phyloP scores from a whole-genome alignment of 1,284 basidiomycete species.

The Termitomyces sp. region DNA sequence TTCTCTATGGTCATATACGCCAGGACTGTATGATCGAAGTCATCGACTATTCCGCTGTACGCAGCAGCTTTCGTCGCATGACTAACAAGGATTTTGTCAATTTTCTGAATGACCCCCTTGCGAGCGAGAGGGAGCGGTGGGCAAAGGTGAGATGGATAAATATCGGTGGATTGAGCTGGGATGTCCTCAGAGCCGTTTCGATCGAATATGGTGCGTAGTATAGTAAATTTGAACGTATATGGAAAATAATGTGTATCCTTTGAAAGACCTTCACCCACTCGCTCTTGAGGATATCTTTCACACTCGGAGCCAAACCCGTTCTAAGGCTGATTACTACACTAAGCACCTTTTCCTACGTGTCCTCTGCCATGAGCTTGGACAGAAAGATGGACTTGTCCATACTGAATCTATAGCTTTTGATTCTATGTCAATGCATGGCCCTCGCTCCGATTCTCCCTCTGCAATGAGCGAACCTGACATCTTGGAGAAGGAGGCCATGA shows the following conservation, averaged over 20 bases:
- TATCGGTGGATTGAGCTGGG: slow-evolving; percentile 66
- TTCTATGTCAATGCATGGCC: slow-evolving; percentile 25
- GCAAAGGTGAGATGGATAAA: slow-evolving; percentile 70
- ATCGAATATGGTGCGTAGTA: slow-evolving; percentile 49
- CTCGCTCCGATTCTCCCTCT: slow-evolving; percentile 39
- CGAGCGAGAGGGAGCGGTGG: slow-evolving; percentile 44
- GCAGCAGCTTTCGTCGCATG: slow-evolving; percentile 46
- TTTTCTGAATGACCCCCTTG: slow-evolving; percentile 37
- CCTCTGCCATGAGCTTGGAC: slow-evolving; percentile 50
- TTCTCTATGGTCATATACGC: slow-evolving; percentile 46
- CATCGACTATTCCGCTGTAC: slow-evolving; percentile 54
- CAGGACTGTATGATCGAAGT: slow-evolving; percentile 59
- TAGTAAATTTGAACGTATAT: neutral
- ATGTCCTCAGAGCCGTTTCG: slow-evolving; percentile 61
- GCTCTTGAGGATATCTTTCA: slow-evolving; percentile 67
- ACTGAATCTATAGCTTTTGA: slow-evolving; percentile 12
- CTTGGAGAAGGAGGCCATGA: slow-evolving; percentile 6
- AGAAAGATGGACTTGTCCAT: slow-evolving; percentile 23
- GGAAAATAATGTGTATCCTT: neutral
- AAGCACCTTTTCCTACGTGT: slow-evolving; percentile 66
- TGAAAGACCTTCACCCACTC: slow-evolving; percentile 59
- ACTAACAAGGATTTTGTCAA: slow-evolving; percentile 50
- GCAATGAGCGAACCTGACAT: slow-evolving; percentile 20
- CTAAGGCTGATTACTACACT: slow-evolving; percentile 66
- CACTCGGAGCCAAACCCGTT: slow-evolving; percentile 46